Percentiles rank a stretch among this genome's conserved stretches.
phyloP scores from a whole-genome alignment of 371 early-diverging fungal genomes.

The Thermomucor indicae-seudaticae region DNA sequence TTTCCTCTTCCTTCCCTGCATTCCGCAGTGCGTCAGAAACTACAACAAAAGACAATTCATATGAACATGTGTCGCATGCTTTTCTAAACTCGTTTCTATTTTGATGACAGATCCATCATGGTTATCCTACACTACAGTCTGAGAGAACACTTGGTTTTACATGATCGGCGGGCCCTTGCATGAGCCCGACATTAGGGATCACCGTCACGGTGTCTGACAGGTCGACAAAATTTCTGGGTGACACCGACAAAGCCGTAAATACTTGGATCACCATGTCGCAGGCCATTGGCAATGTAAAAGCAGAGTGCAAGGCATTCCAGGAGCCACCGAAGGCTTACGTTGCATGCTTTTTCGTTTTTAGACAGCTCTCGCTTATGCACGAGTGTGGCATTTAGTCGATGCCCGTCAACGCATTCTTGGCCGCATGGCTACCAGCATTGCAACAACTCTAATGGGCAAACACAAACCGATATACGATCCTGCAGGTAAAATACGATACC shows the following conservation, averaged over 20 bases:
- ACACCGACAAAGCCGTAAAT: not conserved
- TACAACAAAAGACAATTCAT: too few species aligned
- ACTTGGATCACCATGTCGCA: conserved; percentile 48
- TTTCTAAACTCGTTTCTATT: too few species aligned
- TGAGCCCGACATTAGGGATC: too few species aligned
- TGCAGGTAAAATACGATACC: conserved; percentile 78
- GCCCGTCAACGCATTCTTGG: conserved; percentile 89
- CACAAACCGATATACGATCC: conserved; percentile 96
- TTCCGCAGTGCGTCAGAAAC: too few species aligned
- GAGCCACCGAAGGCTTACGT: not conserved
- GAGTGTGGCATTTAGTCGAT: conserved; percentile 96
- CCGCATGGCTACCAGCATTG: conserved; percentile 81
- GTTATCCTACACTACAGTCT: too few species aligned
- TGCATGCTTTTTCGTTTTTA: conserved; percentile 17
- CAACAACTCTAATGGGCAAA: conserved; percentile 95
- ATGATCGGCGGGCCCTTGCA: too few species aligned
- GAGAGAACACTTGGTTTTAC: too few species aligned
- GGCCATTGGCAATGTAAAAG: conserved; percentile 62
- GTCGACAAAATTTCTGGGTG: not conserved
- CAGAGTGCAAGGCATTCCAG: not conserved
- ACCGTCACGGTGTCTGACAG: too few species aligned
- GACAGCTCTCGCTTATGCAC: conserved; percentile 90
- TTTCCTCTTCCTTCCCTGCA: too few species aligned
- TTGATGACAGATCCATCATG: too few species aligned
- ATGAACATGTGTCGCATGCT: too few species aligned